These are phyloP conservation scores for Epicoccum sorghinum DNA, from an alignment of 2,329 filamentous ascomycete genomes.

Conservation along the genomic window DNA sequence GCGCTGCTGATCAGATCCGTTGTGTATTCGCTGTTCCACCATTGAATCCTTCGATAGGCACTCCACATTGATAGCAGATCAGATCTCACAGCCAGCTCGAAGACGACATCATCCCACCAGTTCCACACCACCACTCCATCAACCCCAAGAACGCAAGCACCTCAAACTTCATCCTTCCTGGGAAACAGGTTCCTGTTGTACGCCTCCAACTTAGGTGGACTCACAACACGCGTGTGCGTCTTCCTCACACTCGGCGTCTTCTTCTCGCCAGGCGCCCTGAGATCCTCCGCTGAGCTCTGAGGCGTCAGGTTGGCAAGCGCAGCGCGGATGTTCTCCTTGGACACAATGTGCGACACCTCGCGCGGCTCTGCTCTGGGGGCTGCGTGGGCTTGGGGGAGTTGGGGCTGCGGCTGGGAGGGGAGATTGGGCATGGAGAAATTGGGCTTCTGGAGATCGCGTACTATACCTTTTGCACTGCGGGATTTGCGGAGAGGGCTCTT, in stretches of 20 bases:
- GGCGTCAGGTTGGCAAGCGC: conserved; percentile 26
- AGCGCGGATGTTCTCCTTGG: conserved; percentile 42
- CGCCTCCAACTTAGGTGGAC: conserved; percentile 14
- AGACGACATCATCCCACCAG: no score
- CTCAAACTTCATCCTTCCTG: conserved; percentile 13
- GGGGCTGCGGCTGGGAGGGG: no score
- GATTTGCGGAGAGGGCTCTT: conserved; percentile 15
- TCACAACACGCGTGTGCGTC: conserved; percentile 4
- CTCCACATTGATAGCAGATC: no score
- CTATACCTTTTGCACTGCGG: no score
- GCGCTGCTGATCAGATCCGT: no score
- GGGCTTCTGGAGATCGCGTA: background rate
- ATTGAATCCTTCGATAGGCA: no score
- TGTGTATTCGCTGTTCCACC: no score
- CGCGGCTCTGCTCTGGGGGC: background rate
- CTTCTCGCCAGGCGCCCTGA: conserved; percentile 2
- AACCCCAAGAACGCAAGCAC: background rate
- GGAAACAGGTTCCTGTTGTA: conserved; percentile 43
- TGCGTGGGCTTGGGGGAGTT: no score
- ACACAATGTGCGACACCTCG: conserved; percentile 34
- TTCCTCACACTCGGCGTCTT: background rate
- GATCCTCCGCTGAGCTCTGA: conserved; percentile 27
- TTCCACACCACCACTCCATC: background rate
- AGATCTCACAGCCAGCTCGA: no score
- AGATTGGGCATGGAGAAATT: background rate